These are phyloP conservation scores for Jamesozyma hellenica DNA, from an alignment of 805 yeast species.

Conservation along the genomic window DNA sequence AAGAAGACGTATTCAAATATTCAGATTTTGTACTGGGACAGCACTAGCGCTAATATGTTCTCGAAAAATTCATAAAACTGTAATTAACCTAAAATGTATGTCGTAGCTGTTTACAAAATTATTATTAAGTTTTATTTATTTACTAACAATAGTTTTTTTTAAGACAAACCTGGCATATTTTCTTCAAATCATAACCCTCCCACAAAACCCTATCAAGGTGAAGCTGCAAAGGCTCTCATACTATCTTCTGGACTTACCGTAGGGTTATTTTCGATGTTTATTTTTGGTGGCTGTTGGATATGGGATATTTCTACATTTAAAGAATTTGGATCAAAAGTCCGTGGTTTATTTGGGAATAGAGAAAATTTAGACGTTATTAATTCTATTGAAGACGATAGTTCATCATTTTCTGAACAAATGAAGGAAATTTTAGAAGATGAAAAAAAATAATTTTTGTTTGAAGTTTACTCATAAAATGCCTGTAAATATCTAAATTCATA, in stretches of 20 bases:
- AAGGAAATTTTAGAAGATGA: not conserved
- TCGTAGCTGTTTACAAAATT: not conserved
- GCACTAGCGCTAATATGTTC: conserved; percentile 62
- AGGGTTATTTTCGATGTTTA: conserved; percentile 59
- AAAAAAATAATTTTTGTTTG: not conserved
- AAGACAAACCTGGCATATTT: conserved; percentile 58
- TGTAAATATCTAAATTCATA: no score
- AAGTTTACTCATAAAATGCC: no score
- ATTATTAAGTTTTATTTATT: no score
- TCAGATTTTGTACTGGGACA: conserved; percentile 62
- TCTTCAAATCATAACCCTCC: conserved; percentile 61
- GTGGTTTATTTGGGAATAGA: not conserved
- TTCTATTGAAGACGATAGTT: not conserved
- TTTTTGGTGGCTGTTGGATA: conserved; percentile 72
- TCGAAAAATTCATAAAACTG: conserved; percentile 64
- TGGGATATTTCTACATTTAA: conserved; percentile 56
- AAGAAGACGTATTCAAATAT: conserved; percentile 62
- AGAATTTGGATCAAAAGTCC: conserved; percentile 38
- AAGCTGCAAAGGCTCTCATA: conserved; percentile 76
- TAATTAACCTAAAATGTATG: conserved; percentile 57
- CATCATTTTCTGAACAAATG: not conserved
- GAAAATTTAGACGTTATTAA: not conserved
- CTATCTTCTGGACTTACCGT: conserved; percentile 71
- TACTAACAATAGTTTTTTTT: conserved; percentile 7
- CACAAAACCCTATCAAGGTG: conserved; percentile 65